Evolutionary conservation across 345 rosid species (phyloP).

Genomic region (Eutrema yunnanense): DNA sequence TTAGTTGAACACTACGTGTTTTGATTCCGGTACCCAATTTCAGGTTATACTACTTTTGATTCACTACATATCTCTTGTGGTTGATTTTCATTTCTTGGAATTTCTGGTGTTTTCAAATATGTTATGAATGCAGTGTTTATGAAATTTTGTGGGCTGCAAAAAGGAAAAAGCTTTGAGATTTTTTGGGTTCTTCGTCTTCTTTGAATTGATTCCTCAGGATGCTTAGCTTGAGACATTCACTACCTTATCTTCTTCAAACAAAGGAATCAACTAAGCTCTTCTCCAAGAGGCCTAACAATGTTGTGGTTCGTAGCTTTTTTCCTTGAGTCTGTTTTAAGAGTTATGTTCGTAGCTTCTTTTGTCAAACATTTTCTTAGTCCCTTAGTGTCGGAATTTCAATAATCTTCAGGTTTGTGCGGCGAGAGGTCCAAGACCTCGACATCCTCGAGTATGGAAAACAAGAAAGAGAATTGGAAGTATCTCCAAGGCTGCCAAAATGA

Average conservation of each 20-base stretch:
- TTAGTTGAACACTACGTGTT: background rate
- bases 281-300: conserved; percentile 27
- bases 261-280: conserved; percentile 31
- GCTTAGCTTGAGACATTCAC: conserved; percentile 47
- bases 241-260: conserved; percentile 42
- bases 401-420: conserved; percentile 64
- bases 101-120: background rate
- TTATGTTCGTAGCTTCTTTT: background rate
- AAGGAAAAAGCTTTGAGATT: background rate
- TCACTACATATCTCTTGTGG: background rate
- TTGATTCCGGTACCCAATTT: background rate
- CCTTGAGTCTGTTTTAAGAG: background rate
- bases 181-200: background rate
- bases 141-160: background rate
- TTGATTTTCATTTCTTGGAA: background rate
- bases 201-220: conserved; percentile 34
- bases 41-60: background rate
- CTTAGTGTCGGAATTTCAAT: background rate
- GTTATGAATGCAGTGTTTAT: background rate
- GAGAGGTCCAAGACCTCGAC: conserved; percentile 88
- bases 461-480: conserved; percentile 65
- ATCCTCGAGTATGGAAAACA: conserved; percentile 88
- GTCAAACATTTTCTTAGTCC: background rate
- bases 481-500: conserved; percentile 74
- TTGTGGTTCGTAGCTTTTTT: conserved; percentile 42